Base-by-base conservation (phyloP, 495 filamentous ascomycete genomes). In the Neurospora terricola region DNA sequence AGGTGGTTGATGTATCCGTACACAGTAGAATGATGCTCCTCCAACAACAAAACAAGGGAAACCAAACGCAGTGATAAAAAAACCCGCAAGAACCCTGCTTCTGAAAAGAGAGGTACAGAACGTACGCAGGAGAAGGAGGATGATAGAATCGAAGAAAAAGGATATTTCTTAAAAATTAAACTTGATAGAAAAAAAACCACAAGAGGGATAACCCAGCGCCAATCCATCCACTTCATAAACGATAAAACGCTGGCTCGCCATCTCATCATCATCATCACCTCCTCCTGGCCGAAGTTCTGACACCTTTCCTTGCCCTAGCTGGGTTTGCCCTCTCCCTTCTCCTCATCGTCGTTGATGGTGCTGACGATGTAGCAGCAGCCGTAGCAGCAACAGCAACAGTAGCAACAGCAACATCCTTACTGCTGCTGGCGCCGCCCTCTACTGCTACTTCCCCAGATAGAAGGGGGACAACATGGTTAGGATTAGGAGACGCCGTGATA, bases 401-500 rank as follows among this genome's bases (percentile, higher is more conserved):
- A 70, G 69, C 54, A 62, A 4, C 21, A 40, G 37, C 37, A 38
- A 9, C 48, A 68, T 62, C 6, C 23, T 62, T 62, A 62, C 54
- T 62, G 12, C 23, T 62, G 11, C 27, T 34, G 34, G 27, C 38
- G 39, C 38, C 23, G 23, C 12, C 16, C 23, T 38, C 38, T 30
- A 37, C 74, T 71, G 30, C 62, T 75, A 30, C 72, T 69, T 69
- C 73, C 43, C 18, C 76, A 74, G 30, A 73, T 74, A 8, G 77
- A 76, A 21, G 66, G 8, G 54, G 54, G 7, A 62, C 11, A 34
- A 42, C 69, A 54, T 80, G 77, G 4, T 79, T 78, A 1, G 82
- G 80, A 14, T 34, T 34, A 34, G 34, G 34, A 34, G 82, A n/a
- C 18, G 83, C 82, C 7, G 79, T 83, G 71, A 85, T 82, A 70